Conservation (phyloP, 2,329 filamentous ascomycete species). For the Phaeosphaeria sp. region DNA sequence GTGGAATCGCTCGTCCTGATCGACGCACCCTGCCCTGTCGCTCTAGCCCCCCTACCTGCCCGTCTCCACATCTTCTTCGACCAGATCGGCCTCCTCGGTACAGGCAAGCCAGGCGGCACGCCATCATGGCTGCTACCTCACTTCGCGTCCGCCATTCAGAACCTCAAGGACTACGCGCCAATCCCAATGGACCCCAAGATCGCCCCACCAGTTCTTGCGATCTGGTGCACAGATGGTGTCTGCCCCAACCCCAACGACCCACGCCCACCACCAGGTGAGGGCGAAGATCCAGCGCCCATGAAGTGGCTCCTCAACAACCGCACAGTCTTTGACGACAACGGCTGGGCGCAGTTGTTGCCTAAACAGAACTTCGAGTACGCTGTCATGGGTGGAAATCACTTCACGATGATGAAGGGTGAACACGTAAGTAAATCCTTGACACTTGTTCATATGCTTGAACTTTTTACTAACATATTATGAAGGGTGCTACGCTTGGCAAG, state of each 20-base stretch:
- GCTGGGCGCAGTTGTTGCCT: constrained; percentile 72
- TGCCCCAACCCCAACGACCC: constrained; percentile 71
- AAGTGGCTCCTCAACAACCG: constrained; percentile 76
- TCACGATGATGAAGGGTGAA: constrained; percentile 75
- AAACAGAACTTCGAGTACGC: constrained; percentile 66
- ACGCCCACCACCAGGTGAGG: constrained; percentile 67
- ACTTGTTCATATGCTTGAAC: neutral
- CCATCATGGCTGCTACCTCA: constrained; percentile 78
- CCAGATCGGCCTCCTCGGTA: constrained; percentile 73
- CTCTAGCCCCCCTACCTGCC: constrained; percentile 57
- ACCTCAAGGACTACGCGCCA: constrained; percentile 72
- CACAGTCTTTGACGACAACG: constrained; percentile 72
- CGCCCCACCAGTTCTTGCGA: constrained; percentile 67
- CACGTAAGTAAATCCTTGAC: constrained; percentile 46
- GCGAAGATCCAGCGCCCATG: constrained; percentile 61
- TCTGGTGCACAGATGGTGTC: constrained; percentile 78
- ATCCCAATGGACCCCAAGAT: constrained; percentile 65
- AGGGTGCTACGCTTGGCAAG: constrained; percentile 50
- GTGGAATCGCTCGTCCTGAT: constrained; percentile 60
- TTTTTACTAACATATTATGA: constrained; percentile 28
- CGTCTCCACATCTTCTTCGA: constrained; percentile 76
- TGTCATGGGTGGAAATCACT: constrained; percentile 76
- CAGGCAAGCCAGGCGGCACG: constrained; percentile 64
- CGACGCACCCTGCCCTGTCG: constrained; percentile 60
- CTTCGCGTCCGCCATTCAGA: constrained; percentile 72